These are phyloP conservation scores for Cladosporium sp. DNA, from an alignment of 2,329 filamentous ascomycete species.

Conservation along the genomic window DNA sequence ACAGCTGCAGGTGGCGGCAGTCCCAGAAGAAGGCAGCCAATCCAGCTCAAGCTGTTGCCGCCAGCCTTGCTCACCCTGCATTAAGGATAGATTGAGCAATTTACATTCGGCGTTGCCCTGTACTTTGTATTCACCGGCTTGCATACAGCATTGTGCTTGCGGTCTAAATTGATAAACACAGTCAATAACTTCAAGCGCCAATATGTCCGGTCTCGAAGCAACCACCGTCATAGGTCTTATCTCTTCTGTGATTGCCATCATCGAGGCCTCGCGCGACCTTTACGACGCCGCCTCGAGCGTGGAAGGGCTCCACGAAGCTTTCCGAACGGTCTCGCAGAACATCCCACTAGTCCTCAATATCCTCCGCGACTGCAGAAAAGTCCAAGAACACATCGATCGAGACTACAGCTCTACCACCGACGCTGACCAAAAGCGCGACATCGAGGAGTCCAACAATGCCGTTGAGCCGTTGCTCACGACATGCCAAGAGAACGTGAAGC, in stretches of 20 bases:
- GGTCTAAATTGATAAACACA: too few relatives aligned
- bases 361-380: neutral
- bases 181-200: too few relatives aligned
- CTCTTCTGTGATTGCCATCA: neutral
- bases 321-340: neutral
- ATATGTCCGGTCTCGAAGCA: neutral
- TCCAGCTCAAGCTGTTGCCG: too few relatives aligned
- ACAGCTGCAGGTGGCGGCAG: too few relatives aligned
- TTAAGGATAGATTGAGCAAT: too few relatives aligned
- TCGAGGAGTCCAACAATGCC: neutral
- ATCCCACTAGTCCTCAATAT: neutral
- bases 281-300: neutral
- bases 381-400: neutral
- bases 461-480: neutral
- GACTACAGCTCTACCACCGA: too few relatives aligned
- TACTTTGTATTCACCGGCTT: too few relatives aligned
- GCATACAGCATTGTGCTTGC: too few relatives aligned
- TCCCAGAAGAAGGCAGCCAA: too few relatives aligned
- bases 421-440: neutral
- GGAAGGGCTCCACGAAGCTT: neutral
- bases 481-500: neutral
- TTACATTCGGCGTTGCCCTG: too few relatives aligned
- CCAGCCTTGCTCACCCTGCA: too few relatives aligned
- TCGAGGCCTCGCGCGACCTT: neutral
- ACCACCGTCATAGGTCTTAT: neutral